Conservation (phyloP, 2,329 filamentous ascomycete genomes). For the Mycogone perniciosa region DNA sequence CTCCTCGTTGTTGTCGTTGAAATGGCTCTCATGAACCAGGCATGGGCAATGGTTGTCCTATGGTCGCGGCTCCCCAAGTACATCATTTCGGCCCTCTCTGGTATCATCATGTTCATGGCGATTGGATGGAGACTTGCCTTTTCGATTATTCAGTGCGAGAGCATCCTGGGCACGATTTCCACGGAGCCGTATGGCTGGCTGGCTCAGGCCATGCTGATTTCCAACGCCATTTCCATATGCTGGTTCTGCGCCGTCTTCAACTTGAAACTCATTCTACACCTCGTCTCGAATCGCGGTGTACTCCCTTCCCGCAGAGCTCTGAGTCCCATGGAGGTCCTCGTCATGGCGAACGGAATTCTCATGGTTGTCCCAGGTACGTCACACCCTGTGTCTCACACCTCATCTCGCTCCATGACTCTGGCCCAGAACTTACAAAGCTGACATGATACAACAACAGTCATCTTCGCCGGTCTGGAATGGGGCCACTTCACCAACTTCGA, state of each 20-base stretch:
- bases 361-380: slow-evolving; percentile 50
- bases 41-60: slow-evolving; percentile 45
- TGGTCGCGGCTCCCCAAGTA: slow-evolving; percentile 36
- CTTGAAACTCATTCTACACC: slow-evolving; percentile 42
- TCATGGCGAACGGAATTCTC: slow-evolving; percentile 49
- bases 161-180: slow-evolving; percentile 21
- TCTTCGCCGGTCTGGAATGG: slow-evolving; percentile 46
- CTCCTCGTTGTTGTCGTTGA: slow-evolving; percentile 41
- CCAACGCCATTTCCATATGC: slow-evolving; percentile 36
- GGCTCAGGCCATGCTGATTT: slow-evolving; percentile 31
- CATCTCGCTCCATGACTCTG: no score
- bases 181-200: slow-evolving; percentile 30
- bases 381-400: background rate
- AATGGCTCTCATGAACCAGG: slow-evolving; percentile 44
- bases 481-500: slow-evolving; percentile 39
- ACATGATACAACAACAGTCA: slow-evolving; percentile 27
- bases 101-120: slow-evolving; percentile 27
- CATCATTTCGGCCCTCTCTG: slow-evolving; percentile 26
- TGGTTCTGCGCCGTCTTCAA: slow-evolving; percentile 55
- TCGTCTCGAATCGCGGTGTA: slow-evolving; percentile 41
- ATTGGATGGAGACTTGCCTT: slow-evolving; percentile 28
- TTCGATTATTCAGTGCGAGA: slow-evolving; percentile 31
- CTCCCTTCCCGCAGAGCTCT: slow-evolving; percentile 37
- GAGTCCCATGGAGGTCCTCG: slow-evolving; percentile 47
- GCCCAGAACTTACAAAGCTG: background rate